These are phyloP conservation scores for Boletales sp. DNA, from an alignment of 768 basidiomycete species.

Conservation along the genomic window DNA sequence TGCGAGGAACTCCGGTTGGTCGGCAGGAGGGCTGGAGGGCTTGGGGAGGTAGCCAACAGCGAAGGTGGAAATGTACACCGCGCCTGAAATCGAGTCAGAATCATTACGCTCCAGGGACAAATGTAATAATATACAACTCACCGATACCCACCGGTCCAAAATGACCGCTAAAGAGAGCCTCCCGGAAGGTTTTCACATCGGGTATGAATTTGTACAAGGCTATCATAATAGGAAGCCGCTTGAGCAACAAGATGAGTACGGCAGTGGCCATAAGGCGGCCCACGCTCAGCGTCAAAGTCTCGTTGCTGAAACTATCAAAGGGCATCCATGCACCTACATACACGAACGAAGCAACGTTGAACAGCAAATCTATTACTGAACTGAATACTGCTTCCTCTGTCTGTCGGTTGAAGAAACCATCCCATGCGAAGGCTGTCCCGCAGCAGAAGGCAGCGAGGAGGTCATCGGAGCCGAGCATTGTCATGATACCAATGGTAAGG, in stretches of 20 bases:
- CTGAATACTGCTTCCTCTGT: constrained; percentile 95
- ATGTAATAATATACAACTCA: constrained; percentile 23
- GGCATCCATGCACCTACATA: constrained; percentile 99
- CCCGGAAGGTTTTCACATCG: constrained; percentile 90
- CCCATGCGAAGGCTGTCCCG: constrained; percentile 96
- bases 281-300: constrained; percentile 62
- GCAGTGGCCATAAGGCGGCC: constrained; percentile 86
- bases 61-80: constrained; percentile 89
- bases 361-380: constrained; percentile 92
- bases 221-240: constrained; percentile 81
- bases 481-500: constrained; percentile 79
- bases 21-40: constrained; percentile 42
- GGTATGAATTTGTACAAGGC: constrained; percentile 90
- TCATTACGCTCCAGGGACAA: not conserved
- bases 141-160: constrained; percentile 89
- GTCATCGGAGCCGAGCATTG: constrained; percentile 88
- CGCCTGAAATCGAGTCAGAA: constrained; percentile 44
- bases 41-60: constrained; percentile 59
- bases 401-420: constrained; percentile 89
- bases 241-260: constrained; percentile 74
- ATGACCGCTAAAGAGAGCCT: constrained; percentile 93
- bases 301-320: constrained; percentile 72
- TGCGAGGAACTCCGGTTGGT: constrained; percentile 63
- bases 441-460: constrained; percentile 93
- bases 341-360: constrained; percentile 94